phyloP scores from a whole-genome alignment of 2,329 filamentous ascomycete genomes.

The Thielaviopsis punctulata region DNA sequence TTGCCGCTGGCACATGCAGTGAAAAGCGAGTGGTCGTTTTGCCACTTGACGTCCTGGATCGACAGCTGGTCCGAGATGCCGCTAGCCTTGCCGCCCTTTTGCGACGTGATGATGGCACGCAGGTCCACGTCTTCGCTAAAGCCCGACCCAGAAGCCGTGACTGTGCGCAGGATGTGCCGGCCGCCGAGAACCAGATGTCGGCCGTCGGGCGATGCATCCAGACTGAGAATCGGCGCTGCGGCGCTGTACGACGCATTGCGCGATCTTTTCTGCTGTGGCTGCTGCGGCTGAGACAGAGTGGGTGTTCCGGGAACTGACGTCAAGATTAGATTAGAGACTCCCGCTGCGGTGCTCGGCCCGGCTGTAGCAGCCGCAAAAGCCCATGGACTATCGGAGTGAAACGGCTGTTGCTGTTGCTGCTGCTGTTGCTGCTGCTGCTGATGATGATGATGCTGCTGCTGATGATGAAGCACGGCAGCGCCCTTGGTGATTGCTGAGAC shows the following conservation, averaged over 20 bases:
- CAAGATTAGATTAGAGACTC: neutral
- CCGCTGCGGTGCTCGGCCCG: neutral
- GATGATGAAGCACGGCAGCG: too few relatives aligned
- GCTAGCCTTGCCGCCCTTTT: slow-evolving; percentile 24
- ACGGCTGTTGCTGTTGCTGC: neutral
- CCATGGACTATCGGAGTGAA: neutral
- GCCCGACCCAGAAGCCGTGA: slow-evolving; percentile 35
- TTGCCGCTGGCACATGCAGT: slow-evolving; percentile 47
- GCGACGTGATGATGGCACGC: slow-evolving; percentile 35
- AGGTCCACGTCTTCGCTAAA: slow-evolving; percentile 42
- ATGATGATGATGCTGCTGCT: slow-evolving; percentile 27
- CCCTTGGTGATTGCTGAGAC: neutral
- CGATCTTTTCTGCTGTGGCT: slow-evolving; percentile 32
- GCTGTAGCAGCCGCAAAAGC: neutral
- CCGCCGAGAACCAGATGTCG: slow-evolving; percentile 39
- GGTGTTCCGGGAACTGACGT: neutral
- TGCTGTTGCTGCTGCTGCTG: slow-evolving; percentile 26
- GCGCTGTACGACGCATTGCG: slow-evolving; percentile 37
- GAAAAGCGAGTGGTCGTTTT: slow-evolving; percentile 36
- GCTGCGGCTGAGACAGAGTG: neutral
- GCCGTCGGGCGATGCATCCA: slow-evolving; percentile 42
- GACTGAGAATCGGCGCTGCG: slow-evolving; percentile 35
- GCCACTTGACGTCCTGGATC: slow-evolving; percentile 46
- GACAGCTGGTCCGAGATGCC: slow-evolving; percentile 36
- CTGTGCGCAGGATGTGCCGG: slow-evolving; percentile 42